Conservation (phyloP, 345 rosid species). For the Excoecaria agallocha region DNA sequence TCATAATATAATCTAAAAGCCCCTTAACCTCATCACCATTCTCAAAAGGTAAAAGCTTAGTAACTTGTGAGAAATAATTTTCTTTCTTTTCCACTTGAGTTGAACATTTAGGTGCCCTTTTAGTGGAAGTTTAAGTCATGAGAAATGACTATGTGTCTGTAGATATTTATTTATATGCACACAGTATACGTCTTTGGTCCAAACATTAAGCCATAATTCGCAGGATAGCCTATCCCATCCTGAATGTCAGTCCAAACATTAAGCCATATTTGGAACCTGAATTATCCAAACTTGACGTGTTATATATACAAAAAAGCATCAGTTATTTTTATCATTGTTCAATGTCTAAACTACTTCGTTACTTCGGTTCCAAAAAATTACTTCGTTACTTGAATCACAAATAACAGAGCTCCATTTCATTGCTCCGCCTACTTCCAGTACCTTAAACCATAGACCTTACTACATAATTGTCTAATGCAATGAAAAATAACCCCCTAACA, state of each 20-base stretch:
- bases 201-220: background rate
- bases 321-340: background rate
- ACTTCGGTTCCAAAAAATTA: background rate
- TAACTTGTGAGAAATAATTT: conserved; percentile 9
- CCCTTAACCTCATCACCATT: conserved; percentile 44
- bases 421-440: background rate
- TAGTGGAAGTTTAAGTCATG: background rate
- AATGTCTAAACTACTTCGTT: background rate
- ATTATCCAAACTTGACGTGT: background rate
- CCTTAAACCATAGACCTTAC: background rate
- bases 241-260: background rate
- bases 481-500: background rate
- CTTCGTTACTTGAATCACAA: conserved; percentile 4
- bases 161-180: background rate
- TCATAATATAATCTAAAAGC: conserved; percentile 54
- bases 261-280: background rate
- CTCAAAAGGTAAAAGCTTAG: conserved; percentile 32
- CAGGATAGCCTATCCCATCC: background rate
- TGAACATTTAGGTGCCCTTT: background rate
- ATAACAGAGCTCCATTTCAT: background rate
- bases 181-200: background rate
- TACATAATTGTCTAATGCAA: no score
- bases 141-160: background rate
- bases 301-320: background rate
- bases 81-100: background rate